Evolutionary conservation across 495 filamentous ascomycete genomes (phyloP).

Genomic region (Penicillium diatomitis): DNA sequence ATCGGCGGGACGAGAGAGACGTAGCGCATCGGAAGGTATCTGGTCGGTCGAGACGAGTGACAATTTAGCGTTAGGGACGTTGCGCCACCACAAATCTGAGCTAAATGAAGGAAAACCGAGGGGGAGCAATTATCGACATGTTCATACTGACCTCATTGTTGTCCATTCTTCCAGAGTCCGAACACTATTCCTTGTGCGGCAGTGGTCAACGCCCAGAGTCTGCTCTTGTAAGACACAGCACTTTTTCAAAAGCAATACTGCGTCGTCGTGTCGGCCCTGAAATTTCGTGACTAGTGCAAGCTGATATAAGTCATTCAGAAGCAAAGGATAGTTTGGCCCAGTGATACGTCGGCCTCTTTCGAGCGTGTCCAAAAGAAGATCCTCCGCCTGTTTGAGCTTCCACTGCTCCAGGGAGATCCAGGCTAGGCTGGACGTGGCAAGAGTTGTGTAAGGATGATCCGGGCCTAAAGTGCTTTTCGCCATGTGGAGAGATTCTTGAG

Average conservation of each 20-base stretch:
- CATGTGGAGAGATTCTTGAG: not conserved
- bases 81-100: too few species aligned
- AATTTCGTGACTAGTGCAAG: not conserved
- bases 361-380: not conserved
- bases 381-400: constrained; percentile 5
- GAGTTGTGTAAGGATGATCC: constrained; percentile 3
- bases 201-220: not conserved
- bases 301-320: not conserved
- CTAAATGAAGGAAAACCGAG: too few species aligned
- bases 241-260: not conserved
- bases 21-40: not conserved
- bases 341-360: not conserved
- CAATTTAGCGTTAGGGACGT: too few species aligned
- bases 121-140: not conserved
- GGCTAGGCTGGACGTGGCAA: not conserved
- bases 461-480: constrained; percentile 1
- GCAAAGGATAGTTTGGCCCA: constrained; percentile 2
- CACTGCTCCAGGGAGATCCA: not conserved
- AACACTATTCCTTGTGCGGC: not conserved
- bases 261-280: not conserved
- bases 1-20: not conserved
- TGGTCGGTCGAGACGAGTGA: not conserved
- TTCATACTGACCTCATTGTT: not conserved
- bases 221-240: not conserved
- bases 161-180: not conserved